Base-by-base conservation (phyloP, 768 basidiomycete genomes). In the Suillus placidus region DNA sequence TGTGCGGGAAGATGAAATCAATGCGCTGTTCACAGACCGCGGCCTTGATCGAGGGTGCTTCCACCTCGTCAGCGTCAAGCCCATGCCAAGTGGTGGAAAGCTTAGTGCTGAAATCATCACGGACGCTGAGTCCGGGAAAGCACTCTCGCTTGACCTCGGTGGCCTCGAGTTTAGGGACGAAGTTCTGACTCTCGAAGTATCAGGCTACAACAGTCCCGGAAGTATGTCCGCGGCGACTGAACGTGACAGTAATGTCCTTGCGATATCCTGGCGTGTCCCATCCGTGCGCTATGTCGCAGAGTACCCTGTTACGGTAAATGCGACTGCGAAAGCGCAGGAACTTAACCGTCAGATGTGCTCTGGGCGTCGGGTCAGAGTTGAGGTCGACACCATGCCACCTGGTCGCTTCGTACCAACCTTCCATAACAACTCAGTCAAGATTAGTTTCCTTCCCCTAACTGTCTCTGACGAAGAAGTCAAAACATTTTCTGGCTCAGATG, bases 211-310 rank as follows among this genome's bases (percentile, higher is more conserved):
- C 40, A 76, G 75, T 61, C 66, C 77, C 14, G 79, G 79, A 45
- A 78, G 80, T 8, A 85, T 86, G 85, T 81, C 70, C 13, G 74
- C 72, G 23, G 76, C 73, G 10, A 68, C 75, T 3, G 67, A 67
- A 6, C 75, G 74, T 3, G 76, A 78, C 35, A 54, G 72, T 5
- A 77, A 85, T 14, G 76, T 80, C 43, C 70, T 89, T 60, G 81
- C 80, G 0, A 79, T 88, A 52, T 81, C 80, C 13, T 90, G 88
- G 85, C 78, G 73, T 7, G 73, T 76, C 1, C 87, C 87, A 2
- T 84, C 82, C n/a, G 70, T 71, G 6, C 73, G 80, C 2, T 81
- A 83, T 65, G 67, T 84, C n/a, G 86, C 79, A 1, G 79, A 77
- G 4, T 89, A 84, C 66, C 40, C 38, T 20, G 26, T 7, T 6